These are phyloP conservation scores for Rhodotorula babjevae DNA, from an alignment of 768 basidiomycete genomes.

Conservation along the genomic window DNA sequence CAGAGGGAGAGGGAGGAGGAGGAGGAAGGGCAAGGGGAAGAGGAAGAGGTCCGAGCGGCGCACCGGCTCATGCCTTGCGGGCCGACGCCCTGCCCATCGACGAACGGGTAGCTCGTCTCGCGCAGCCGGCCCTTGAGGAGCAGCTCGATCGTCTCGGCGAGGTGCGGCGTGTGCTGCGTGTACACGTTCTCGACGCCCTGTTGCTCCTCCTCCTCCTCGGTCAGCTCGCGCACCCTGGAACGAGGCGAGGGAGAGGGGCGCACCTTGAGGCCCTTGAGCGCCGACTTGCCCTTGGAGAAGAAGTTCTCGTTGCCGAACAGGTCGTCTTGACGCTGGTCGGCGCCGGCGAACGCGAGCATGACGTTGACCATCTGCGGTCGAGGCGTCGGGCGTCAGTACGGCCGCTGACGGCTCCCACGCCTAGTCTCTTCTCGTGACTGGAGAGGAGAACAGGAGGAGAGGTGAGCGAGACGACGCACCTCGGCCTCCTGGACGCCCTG, in stretches of 20 bases:
- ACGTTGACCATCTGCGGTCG: slow-evolving; percentile 75
- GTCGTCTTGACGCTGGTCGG: slow-evolving; percentile 95
- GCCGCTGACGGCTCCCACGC: too few species aligned
- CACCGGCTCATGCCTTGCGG: slow-evolving; percentile 12
- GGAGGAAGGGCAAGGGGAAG: not conserved
- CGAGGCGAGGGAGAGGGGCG: not conserved
- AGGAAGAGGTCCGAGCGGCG: not conserved
- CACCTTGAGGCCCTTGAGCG: slow-evolving; percentile 90
- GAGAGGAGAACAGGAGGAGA: too few species aligned
- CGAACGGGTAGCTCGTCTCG: slow-evolving; percentile 85
- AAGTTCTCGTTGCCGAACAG: slow-evolving; percentile 92
- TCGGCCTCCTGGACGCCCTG: slow-evolving; percentile 47
- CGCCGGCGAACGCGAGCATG: slow-evolving; percentile 83
- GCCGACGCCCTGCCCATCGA: slow-evolving; percentile 56
- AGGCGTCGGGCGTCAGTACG: not conserved
- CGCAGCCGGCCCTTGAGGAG: slow-evolving; percentile 77
- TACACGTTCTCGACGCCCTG: slow-evolving; percentile 99
- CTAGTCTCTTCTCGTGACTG: too few species aligned
- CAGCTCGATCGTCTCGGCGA: slow-evolving; percentile 85
- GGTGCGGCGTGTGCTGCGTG: slow-evolving; percentile 90
- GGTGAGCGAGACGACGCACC: slow-evolving; percentile 14
- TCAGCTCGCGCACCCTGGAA: not conserved
- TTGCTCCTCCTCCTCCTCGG: not conserved
- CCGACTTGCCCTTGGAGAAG: slow-evolving; percentile 87
- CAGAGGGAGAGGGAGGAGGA: too few species aligned